These are phyloP conservation scores for Paulownia fortunei DNA, from an alignment of 257 asterid species.

Conservation along the genomic window DNA sequence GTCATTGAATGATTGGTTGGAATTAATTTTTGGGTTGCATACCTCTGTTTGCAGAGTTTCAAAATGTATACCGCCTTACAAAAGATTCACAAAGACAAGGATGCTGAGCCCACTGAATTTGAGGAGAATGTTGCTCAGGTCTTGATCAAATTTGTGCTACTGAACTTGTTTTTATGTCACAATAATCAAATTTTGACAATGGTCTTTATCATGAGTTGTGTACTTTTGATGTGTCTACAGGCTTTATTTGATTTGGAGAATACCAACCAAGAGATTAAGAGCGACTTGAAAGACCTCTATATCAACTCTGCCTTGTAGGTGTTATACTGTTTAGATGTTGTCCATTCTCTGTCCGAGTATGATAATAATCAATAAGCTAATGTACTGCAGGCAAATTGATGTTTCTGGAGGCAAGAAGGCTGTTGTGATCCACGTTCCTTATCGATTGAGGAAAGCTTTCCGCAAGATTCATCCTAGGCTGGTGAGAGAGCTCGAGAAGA, in stretches of 20 bases:
- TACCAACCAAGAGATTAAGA: constrained; percentile 82
- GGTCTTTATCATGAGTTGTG: neutral
- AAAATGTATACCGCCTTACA: constrained; percentile 77
- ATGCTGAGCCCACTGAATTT: constrained; percentile 84
- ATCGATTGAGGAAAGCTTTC: constrained; percentile 79
- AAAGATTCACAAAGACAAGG: constrained; percentile 81
- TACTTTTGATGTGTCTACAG: constrained; percentile 36
- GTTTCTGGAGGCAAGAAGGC: constrained; percentile 82
- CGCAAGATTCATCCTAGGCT: constrained; percentile 87
- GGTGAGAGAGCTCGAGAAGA: constrained; percentile 93
- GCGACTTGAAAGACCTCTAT: constrained; percentile 84
- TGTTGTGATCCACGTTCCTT: constrained; percentile 89
- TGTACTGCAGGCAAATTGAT: constrained; percentile 69
- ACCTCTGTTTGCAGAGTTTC: constrained; percentile 29
- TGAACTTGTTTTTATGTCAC: neutral
- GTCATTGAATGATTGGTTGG: neutral
- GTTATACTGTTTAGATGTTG: neutral
- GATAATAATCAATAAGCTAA: neutral
- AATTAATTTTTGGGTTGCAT: neutral
- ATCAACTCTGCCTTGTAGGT: constrained; percentile 84
- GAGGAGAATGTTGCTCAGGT: constrained; percentile 93
- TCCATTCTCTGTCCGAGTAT: neutral
- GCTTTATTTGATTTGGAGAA: constrained; percentile 87
- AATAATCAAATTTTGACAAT: neutral
- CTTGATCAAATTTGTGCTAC: neutral